Evolutionary conservation across 306 rosid genomes (phyloP), one percentile per base, ranked within the genome.

Genomic region (Abrus precatorius): DNA sequence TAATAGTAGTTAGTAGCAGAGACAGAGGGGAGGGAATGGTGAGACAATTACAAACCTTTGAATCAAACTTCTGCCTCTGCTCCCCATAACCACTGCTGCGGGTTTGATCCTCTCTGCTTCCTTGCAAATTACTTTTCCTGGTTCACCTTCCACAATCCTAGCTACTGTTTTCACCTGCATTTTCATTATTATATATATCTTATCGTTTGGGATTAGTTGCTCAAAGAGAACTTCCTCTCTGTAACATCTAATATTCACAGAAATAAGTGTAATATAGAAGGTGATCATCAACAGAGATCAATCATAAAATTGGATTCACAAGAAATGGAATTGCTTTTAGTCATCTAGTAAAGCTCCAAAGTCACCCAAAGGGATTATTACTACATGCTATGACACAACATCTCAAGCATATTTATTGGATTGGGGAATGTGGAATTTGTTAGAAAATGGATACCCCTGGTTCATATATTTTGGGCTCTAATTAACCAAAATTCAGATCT

Each of bases 81-180:
- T 86, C 34, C 95, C 97, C 85, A 92, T 2, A 86, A 92, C 86
- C 32, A 92, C 90, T 1, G 92, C 94, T 34, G 88, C 95, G 56
- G 97, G 97, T 84, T 84, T 92, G 63, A 86, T 76, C 60, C 87
- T 91, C 54, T 84, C 90, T 49, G 93, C 93, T 86, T 90, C 97
- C 74, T 72, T 86, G 90, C 97, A 92, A 72, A 92, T 92, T 43
- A 83, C 88, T 68, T 90, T 92, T 9, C 93, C 93, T 5, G 97
- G 67, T 28, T 90, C 97, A 45, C 97, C 97, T 87, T 90, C 84
- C 78, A 89, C 89, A 4, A 92, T 89, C 80, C 97, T 61, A 36
- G 95, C 97, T 71, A 76, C 86, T 28, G 93, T 74, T 83, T 74
- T 90, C 59, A 92, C 95, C 97, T 92, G 82, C 3, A 65, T n/a